phyloP scores from a whole-genome alignment of 345 rosid species.

The Eucalyptus curtisii region DNA sequence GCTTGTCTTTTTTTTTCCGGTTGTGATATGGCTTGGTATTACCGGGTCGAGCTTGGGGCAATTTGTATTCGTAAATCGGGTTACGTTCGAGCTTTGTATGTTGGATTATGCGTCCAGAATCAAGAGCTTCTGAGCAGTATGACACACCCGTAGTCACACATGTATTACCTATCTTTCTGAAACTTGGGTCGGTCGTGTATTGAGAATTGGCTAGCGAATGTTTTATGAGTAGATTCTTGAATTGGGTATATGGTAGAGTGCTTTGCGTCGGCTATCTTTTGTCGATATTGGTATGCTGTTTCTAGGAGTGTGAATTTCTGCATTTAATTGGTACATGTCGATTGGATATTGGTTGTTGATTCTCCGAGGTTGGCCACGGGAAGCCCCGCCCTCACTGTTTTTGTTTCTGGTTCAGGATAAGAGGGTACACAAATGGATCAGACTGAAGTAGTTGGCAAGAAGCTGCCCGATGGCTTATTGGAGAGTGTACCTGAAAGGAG shows the following conservation, averaged over 20 bases:
- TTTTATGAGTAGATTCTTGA: background rate
- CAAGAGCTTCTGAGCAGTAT: background rate
- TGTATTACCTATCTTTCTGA: background rate
- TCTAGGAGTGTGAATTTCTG: background rate
- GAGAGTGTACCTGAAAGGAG: slow-evolving; percentile 7
- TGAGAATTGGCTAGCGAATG: background rate
- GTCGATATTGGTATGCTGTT: background rate
- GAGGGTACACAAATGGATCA: slow-evolving; percentile 20
- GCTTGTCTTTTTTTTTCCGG: background rate
- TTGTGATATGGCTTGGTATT: background rate
- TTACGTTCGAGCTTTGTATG: background rate
- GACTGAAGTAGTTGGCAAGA: slow-evolving; percentile 3
- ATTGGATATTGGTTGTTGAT: background rate
- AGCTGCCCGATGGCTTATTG: slow-evolving; percentile 3
- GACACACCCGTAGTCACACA: background rate
- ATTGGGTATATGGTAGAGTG: background rate
- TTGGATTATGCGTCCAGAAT: background rate
- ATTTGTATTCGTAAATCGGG: background rate
- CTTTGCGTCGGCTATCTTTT: background rate
- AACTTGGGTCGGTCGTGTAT: background rate
- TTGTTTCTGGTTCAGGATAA: background rate
- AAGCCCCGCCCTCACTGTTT: background rate
- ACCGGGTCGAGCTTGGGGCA: background rate
- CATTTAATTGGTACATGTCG: background rate
- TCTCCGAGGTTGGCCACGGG: background rate